Percentiles rank a stretch among this genome's conserved stretches.
Evolutionary conservation across 768 basidiomycete species (phyloP).

Genomic region (Phaeotremella fagi): DNA sequence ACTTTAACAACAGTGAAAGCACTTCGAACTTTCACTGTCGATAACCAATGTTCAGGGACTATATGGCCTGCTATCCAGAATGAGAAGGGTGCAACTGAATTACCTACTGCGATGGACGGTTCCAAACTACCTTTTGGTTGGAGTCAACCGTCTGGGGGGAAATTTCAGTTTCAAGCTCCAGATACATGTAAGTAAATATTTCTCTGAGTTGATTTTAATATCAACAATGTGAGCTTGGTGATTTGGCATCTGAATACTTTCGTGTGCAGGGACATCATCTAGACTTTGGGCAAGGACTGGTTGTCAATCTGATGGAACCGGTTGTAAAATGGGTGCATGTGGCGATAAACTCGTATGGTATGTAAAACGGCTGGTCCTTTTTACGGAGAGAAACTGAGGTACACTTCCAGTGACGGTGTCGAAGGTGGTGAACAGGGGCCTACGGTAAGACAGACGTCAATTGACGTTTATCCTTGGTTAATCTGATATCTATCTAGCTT

Average conservation of each 20-base stretch:
- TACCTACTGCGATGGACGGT: neutral
- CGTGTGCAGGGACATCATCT: conserved; percentile 7
- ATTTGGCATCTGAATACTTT: too few species aligned
- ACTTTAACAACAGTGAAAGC: neutral
- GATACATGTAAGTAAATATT: neutral
- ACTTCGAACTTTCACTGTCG: conserved; percentile 2
- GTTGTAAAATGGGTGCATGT: conserved; percentile 17
- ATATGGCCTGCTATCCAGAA: neutral
- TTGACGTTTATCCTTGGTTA: neutral
- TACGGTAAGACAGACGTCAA: neutral
- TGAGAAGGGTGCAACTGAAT: neutral
- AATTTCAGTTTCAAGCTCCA: neutral
- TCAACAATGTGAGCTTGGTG: neutral
- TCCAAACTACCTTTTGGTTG: neutral
- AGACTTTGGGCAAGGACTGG: conserved; percentile 25
- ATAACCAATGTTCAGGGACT: conserved; percentile 4
- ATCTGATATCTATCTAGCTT: neutral
- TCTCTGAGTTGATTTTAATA: neutral
- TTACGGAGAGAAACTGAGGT: too few species aligned
- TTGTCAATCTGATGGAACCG: conserved; percentile 10
- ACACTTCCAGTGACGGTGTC: neutral
- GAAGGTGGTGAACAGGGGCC: neutral
- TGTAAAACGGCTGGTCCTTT: too few species aligned
- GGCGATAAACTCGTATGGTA: conserved; percentile 5
- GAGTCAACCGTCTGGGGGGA: neutral